Conservation (phyloP, 2,329 filamentous ascomycete species). For the Aspergillus ruber region DNA sequence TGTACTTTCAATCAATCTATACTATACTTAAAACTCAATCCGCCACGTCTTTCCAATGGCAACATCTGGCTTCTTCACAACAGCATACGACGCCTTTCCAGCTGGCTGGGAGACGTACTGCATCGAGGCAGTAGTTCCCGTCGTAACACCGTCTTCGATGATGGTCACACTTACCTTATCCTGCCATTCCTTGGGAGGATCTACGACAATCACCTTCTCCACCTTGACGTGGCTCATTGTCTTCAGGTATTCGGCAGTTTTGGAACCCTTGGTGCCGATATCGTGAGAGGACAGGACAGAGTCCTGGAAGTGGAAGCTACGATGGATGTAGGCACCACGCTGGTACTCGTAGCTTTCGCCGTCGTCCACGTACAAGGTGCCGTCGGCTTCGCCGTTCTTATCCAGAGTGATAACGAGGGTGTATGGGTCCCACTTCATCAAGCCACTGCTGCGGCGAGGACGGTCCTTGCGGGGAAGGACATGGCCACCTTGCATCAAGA, state of each 20-base stretch:
- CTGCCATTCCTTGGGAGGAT: conserved; percentile 67
- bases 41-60: conserved; percentile 60
- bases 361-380: conserved; percentile 85
- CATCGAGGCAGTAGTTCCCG: conserved; percentile 47
- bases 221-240: conserved; percentile 70
- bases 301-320: conserved; percentile 61
- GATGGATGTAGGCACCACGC: conserved; percentile 80
- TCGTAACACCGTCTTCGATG: conserved; percentile 41
- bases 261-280: conserved; percentile 53
- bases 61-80: conserved; percentile 58
- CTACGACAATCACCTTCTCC: conserved; percentile 78
- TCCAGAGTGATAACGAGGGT: conserved; percentile 74
- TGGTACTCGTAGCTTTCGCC: conserved; percentile 88
- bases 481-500: conserved; percentile 89
- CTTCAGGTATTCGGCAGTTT: conserved; percentile 70
- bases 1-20: no score
- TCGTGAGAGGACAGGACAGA: conserved; percentile 64
- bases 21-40: conserved; percentile 43
- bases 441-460: conserved; percentile 72
- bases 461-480: conserved; percentile 85
- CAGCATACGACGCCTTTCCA: conserved; percentile 55
- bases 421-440: conserved; percentile 94
- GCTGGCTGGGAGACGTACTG: conserved; percentile 49
- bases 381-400: conserved; percentile 64
- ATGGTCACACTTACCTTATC: conserved; percentile 52